Evolutionary conservation across 371 early-diverging fungal species (phyloP), one percentile per base, ranked within the genome.

Genomic region (Haplosporangium sp.): DNA sequence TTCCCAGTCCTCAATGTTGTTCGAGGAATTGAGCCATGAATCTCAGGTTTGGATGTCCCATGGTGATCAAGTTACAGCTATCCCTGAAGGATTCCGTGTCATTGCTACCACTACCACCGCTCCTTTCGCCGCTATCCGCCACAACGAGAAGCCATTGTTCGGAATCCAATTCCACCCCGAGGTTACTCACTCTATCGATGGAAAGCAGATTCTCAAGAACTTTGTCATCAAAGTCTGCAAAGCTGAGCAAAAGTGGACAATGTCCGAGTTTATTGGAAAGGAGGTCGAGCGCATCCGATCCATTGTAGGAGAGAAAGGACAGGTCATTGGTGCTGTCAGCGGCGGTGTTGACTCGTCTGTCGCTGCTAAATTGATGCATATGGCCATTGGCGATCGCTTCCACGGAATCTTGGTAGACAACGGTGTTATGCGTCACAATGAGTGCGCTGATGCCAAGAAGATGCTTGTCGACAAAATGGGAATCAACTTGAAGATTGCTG

Each of bases 121-220:
- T 57, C 96, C 94, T 59, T 96, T 90, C 69, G 94, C 97, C 48
- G 99, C 97, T 45, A 92, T 97, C 63, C 93, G 90, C 64, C 93
- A 94, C 74, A 86, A 86, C 59, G 88, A 90, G 67, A 92, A 92
- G 79, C 88, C 88, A 8, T 90, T 96, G 76, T 98, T 91, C 83
- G 98, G 97, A 61, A 94, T 97, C 66, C 99, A 98, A 88, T 96
- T 97, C 93, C 99, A 98, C 85, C 99, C 99, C 58, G 99, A 98
- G 85, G 96, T 98, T 60, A 96, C 97, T 40, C 99, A 98, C 89
- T 96, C 97, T 65, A 88, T 91, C n/a, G 89, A 92, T 65, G 99
- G 99, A 65, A 87, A 92, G 61, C 77, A 87, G 42, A 76, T 98
- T 50, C 84, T 98, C 71, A 88, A 89, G 78, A 98, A 98, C 92